These are phyloP conservation scores for Aspergillus ruber DNA, from an alignment of 2,329 filamentous ascomycete genomes.

Conservation along the genomic window DNA sequence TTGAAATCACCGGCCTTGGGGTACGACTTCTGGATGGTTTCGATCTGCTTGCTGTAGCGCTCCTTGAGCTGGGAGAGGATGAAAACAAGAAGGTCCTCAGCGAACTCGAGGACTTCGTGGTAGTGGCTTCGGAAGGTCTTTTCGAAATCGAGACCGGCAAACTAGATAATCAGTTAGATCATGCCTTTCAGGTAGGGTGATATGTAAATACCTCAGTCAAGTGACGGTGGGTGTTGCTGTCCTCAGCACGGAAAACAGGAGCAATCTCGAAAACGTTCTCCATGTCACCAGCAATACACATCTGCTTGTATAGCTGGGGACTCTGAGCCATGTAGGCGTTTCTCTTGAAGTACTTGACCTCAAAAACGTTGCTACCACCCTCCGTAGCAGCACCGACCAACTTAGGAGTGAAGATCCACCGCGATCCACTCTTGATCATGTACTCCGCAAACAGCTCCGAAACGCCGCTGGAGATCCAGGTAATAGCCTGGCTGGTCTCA, in stretches of 20 bases:
- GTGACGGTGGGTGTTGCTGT: constrained; percentile 61
- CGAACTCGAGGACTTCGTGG: constrained; percentile 46
- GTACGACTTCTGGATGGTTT: constrained; percentile 43
- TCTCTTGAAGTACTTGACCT: constrained; percentile 80
- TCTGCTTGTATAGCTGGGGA: constrained; percentile 63
- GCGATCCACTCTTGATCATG: constrained; percentile 67
- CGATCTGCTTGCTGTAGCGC: constrained; percentile 41
- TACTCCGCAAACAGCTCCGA: constrained; percentile 71
- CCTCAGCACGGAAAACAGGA: constrained; percentile 61
- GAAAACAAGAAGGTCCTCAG: constrained; percentile 45
- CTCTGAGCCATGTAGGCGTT: constrained; percentile 64
- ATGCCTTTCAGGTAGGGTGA: too few relatives aligned
- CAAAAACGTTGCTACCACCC: constrained; percentile 87
- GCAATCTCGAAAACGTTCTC: constrained; percentile 60
- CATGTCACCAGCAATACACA: constrained; percentile 60
- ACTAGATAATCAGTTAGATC: constrained; percentile 23
- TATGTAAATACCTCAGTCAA: constrained; percentile 49
- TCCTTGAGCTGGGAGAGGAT: constrained; percentile 42
- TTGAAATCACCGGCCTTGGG: constrained; percentile 47
- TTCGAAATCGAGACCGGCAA: constrained; percentile 48
- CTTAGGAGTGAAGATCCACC: constrained; percentile 82
- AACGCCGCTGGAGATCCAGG: constrained; percentile 61
- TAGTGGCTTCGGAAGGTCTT: constrained; percentile 46
- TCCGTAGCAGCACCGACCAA: constrained; percentile 86
- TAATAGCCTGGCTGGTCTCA: constrained; percentile 84